Percentiles rank a stretch among this genome's conserved stretches.
These are phyloP conservation scores for Tetrapisispora namnaoensis DNA, from an alignment of 805 yeast species.

Conservation along the genomic window DNA sequence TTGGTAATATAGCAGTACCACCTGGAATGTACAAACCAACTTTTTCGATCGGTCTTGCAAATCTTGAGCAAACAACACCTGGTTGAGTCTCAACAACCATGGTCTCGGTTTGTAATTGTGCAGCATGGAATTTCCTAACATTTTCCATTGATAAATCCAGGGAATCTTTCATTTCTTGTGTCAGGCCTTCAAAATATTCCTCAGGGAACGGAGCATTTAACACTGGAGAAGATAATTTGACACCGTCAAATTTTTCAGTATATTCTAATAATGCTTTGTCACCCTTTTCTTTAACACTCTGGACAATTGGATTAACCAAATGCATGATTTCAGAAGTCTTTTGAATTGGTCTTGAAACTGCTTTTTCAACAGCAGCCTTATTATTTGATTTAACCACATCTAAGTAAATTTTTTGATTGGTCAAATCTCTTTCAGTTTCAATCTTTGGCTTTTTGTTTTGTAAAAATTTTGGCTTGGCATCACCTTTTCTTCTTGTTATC, in stretches of 20 bases:
- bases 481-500: conserved; percentile 89
- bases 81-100: conserved; percentile 85
- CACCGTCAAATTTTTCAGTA: conserved; percentile 88
- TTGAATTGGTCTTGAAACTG: conserved; percentile 90
- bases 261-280: conserved; percentile 82
- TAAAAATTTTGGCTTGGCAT: conserved; percentile 78
- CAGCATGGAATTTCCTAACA: conserved; percentile 85
- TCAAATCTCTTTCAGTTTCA: conserved; percentile 12
- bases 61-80: conserved; percentile 89
- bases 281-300: conserved; percentile 65
- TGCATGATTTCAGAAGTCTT: conserved; percentile 88
- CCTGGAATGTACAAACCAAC: conserved; percentile 98
- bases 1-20: conserved; percentile 96
- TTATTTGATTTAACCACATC: conserved; percentile 19
- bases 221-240: conserved; percentile 58
- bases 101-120: conserved; percentile 69
- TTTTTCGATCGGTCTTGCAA: conserved; percentile 86
- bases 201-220: conserved; percentile 80
- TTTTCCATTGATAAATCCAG: conserved; percentile 84
- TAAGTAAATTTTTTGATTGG: conserved; percentile 16
- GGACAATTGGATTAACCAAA: conserved; percentile 81
- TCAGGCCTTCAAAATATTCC: conserved; percentile 60
- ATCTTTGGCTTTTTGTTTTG: conserved; percentile 22
- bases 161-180: conserved; percentile 68
- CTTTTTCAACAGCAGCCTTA: conserved; percentile 40